Evolutionary conservation across 106 monocot species (phyloP), one percentile per base, ranked within the genome.

Genomic region (Dactylorhiza incarnata): DNA sequence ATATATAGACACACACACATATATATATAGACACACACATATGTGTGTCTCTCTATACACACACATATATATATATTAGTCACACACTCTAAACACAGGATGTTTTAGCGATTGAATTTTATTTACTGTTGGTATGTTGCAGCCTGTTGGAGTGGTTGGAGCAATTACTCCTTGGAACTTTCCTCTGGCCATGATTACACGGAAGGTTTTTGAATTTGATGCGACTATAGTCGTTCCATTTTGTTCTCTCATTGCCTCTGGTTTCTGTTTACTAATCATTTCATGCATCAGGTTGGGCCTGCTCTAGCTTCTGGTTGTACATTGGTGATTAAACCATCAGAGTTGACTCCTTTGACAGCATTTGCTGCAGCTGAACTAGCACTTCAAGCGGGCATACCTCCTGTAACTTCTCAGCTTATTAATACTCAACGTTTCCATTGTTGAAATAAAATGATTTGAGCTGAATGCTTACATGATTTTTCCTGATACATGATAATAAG

Each of bases 91-190:
- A 37, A 44, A 46, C 0, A 46, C 17, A 16, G 43, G 44, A 48
- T 7, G 65, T 45, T 49, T 50, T 68, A 43, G 37, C 50, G 2
- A 23, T 22, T 15, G 51, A 8, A 50, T 5, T 74, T 24, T 53
- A 19, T 68, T 11, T 51, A 48, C 55, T 59, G 75, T 72, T 70
- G 79, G 10, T 81, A 6, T 85, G 22, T 25, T 79, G 76, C 87
- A 95, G 95, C 95, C 95, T 80, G 88, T 95, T 82, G 95, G 95
- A 83, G 95, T 95, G 62, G 90, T 95, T 81, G 95, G 87, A 48
- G 95, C 90, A 68, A 92, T 92, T 68, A 86, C 92, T 16, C 95
- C 95, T 22, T 95, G 95, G 95, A 95, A 95, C 75, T 95, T 95
- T 69, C 95, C 95, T 69, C 81, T 95, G 77, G 95, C 92, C 26